phyloP scores from a whole-genome alignment of 352 stramenopile species.

The Globisporangium okanoganense region DNA sequence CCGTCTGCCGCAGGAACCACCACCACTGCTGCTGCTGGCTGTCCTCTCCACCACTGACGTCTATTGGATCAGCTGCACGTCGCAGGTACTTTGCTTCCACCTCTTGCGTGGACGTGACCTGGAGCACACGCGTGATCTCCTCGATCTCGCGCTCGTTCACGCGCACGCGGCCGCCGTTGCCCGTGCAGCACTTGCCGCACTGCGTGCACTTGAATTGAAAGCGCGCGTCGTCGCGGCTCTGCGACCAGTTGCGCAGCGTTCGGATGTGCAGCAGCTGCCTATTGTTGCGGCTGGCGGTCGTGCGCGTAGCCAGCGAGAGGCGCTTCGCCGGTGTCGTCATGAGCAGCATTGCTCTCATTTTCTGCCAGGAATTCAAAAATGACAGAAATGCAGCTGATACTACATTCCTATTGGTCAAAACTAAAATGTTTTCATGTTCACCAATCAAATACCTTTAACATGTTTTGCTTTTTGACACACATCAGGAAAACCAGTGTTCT shows the following conservation, averaged over 20 bases:
- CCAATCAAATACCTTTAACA: slow-evolving; percentile 2
- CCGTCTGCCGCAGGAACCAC: slow-evolving; percentile 43
- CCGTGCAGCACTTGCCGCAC: slow-evolving; percentile 80
- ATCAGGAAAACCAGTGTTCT: background rate
- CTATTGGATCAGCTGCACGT: background rate
- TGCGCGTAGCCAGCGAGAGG: background rate
- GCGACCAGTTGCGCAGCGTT: slow-evolving; percentile 32
- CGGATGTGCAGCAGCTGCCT: background rate
- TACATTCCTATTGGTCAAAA: background rate
- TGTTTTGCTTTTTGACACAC: slow-evolving; percentile 1
- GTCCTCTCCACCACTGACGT: background rate
- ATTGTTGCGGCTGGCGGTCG: background rate
- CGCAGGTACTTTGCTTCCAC: slow-evolving; percentile 38
- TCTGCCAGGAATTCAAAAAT: background rate
- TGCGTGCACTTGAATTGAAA: slow-evolving; percentile 69
- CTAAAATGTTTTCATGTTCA: background rate
- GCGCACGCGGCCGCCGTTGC: slow-evolving; percentile 54
- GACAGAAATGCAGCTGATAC: too few species aligned
- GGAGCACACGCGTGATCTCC: slow-evolving; percentile 32
- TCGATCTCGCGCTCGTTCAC: slow-evolving; percentile 62
- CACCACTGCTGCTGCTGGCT: slow-evolving; percentile 19
- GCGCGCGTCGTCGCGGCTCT: slow-evolving; percentile 25
- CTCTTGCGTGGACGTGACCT: slow-evolving; percentile 21
- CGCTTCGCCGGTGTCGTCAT: background rate
- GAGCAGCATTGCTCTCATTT: background rate